Conservation (phyloP, 192 early-diverging fungal species). For the Dimargaris cristalligena region DNA sequence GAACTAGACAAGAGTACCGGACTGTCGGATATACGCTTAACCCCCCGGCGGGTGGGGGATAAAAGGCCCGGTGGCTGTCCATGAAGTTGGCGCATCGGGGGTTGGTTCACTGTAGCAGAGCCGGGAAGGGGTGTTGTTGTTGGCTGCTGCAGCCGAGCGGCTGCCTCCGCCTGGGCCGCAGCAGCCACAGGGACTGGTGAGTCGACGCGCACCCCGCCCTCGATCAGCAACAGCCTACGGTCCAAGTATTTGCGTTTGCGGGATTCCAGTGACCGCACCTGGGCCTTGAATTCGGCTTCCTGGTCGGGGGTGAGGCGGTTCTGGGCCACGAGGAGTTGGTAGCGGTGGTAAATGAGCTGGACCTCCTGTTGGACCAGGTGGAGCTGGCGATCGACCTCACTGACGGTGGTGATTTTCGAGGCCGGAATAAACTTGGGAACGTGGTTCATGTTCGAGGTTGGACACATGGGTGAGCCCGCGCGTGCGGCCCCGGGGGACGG, state of each 20-base stretch:
- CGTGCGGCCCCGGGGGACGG: no score
- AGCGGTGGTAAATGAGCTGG: not conserved
- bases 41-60: no score
- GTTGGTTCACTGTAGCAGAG: not conserved
- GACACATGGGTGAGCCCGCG: no score
- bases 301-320: not conserved
- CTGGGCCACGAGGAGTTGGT: not conserved
- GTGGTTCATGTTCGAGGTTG: not conserved
- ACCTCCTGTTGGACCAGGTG: not conserved
- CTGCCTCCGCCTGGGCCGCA: not conserved
- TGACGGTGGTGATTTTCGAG: not conserved
- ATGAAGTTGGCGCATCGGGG: not conserved
- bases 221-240: not conserved
- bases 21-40: no score
- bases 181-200: not conserved
- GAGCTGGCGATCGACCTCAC: slow-evolving; percentile 4
- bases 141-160: not conserved
- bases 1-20: no score
- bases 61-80: not conserved
- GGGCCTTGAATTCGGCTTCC: slow-evolving; percentile 2
- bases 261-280: not conserved
- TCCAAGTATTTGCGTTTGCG: not conserved
- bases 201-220: no score
- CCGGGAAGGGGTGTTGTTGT: not conserved
- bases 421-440: not conserved